Base-by-base conservation (phyloP, 2,329 filamentous ascomycete species). In the Incumbomyces lentus region DNA sequence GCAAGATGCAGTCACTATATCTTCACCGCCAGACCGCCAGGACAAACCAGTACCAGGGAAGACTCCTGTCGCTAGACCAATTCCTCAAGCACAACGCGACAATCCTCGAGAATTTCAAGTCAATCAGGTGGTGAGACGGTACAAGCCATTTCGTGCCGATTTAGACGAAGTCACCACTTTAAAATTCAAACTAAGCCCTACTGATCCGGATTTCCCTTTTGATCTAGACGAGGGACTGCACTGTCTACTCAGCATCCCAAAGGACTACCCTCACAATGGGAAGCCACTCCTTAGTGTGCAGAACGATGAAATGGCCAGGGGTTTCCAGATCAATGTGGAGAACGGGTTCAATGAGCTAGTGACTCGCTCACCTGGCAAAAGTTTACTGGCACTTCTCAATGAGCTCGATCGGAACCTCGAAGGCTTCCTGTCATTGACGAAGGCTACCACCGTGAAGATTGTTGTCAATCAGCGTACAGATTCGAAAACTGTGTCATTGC, bases 131-230 rank as follows among this genome's bases (percentile, higher is more conserved):
- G 73, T 78, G 56, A 76, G 78, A 52, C 76, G 86, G 30, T 90
- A 79, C 62, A 65, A 64, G 45, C 73, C 75, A 11, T 62, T 65
- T 40, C 71, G 76, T 52, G 61, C 60, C 37, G 59, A 64, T 29
- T 61, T 64, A 50, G 58, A 73, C 49, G 72, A 75, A 40, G 70
- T 70, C 2, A 78, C 76, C 0, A 71, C 75, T 13, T 64, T 89
- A 33, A 65, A 69, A 8, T 85, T 90, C 62, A 76, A 71, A 43
- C 66, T 92, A 51, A 67, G 66, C 11, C 86, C 86, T 4, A 87
- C 85, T 5, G 86, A 92, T 60, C 86, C 86, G 0, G 86, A 92
- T 59, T 90, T 92, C 57, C 83, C 86, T 1, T 90, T 86, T 62
- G 83, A 88, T 51, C 69, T 90, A 59, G 73, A 79, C 19, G 69